Percentiles rank a stretch among this genome's conserved stretches.
Evolutionary conservation across 2,329 filamentous ascomycete genomes (phyloP).

Genomic region (Alternaria infectoria): DNA sequence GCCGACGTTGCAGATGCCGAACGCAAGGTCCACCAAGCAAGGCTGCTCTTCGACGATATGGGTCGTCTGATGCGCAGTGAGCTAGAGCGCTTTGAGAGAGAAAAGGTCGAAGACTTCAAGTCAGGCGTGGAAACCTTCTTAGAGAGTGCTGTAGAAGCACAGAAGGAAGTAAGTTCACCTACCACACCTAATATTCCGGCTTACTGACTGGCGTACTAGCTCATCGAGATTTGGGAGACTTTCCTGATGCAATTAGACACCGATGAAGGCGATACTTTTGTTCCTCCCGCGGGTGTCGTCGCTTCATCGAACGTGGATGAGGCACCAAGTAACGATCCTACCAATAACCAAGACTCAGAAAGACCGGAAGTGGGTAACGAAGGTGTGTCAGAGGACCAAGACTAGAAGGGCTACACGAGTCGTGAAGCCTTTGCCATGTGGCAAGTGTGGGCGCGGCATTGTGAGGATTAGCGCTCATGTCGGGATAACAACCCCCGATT

Average conservation of each 20-base stretch:
- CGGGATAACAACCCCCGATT: background rate
- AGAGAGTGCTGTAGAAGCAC: slow-evolving; percentile 94
- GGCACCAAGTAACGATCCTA: slow-evolving; percentile 16
- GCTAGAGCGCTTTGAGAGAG: slow-evolving; percentile 90
- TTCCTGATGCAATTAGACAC: slow-evolving; percentile 95
- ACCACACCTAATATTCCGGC: background rate
- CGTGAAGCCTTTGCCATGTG: background rate
- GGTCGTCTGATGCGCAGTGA: slow-evolving; percentile 89
- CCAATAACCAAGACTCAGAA: slow-evolving; percentile 12
- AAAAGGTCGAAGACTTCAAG: slow-evolving; percentile 99
- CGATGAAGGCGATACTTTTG: slow-evolving; percentile 70
- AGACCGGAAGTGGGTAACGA: background rate
- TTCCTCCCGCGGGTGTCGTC: slow-evolving; percentile 47
- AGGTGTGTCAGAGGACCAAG: background rate
- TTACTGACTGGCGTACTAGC: slow-evolving; percentile 48
- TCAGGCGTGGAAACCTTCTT: slow-evolving; percentile 96
- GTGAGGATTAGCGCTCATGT: background rate
- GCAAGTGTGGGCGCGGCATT: background rate
- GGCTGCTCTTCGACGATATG: slow-evolving; percentile 96
- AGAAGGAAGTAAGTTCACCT: slow-evolving; percentile 81
- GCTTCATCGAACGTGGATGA: slow-evolving; percentile 34
- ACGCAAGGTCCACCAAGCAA: slow-evolving; percentile 86
- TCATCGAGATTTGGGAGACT: slow-evolving; percentile 95
- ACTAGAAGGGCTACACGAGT: background rate
- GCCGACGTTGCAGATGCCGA: slow-evolving; percentile 96